Percentiles rank a stretch among this genome's conserved stretches.
Conservation (phyloP, 345 rosid genomes). For the Eucalyptus paniculata region DNA sequence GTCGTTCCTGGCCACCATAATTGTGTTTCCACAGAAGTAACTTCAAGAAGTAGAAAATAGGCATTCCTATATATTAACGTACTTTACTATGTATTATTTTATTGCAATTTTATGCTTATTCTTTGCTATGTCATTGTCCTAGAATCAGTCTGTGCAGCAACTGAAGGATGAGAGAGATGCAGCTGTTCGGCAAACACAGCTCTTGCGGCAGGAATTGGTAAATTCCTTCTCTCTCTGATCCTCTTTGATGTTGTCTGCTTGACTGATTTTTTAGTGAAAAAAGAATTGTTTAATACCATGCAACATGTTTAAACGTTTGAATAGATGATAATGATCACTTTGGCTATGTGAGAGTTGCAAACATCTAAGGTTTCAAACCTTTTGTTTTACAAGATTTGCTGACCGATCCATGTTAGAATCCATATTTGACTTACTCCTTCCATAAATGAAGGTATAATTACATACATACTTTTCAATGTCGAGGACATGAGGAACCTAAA, state of each 20-base stretch:
- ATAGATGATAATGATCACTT: not conserved
- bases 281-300: not conserved
- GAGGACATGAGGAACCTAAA: not conserved
- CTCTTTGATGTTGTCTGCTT: not conserved
- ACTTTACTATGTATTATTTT: not conserved
- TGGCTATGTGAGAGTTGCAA: not conserved
- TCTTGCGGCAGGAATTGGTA: constrained; percentile 83
- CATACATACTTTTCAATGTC: not conserved
- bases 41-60: not conserved
- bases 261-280: not conserved
- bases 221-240: not conserved
- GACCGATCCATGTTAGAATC: not conserved
- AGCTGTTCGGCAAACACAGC: constrained; percentile 61
- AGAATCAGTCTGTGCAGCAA: constrained; percentile 45
- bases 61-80: not conserved
- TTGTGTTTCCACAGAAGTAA: not conserved
- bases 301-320: not conserved
- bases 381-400: not conserved
- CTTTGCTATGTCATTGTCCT: not conserved
- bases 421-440: not conserved
- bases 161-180: constrained; percentile 79
- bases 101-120: not conserved
- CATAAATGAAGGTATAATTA: not conserved
- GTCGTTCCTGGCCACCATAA: not conserved
- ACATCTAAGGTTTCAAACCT: not conserved